Conservation (phyloP, 2,329 filamentous ascomycete genomes). For the Ophiosphaerella korrae region DNA sequence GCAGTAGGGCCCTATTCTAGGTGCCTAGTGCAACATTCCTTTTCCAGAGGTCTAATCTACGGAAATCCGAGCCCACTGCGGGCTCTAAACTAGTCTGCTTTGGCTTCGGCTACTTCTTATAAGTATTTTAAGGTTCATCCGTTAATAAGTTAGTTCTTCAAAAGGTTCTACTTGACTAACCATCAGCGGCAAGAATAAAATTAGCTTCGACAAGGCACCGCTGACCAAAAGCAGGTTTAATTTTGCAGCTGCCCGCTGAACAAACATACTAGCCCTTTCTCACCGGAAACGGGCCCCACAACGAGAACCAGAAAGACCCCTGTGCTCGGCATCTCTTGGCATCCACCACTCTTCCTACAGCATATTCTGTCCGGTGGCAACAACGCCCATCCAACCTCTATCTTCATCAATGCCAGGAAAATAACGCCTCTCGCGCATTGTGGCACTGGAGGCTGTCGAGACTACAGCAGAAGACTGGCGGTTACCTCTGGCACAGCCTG, state of each 20-base stretch:
- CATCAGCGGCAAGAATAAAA: neutral
- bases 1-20: no score
- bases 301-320: neutral
- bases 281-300: neutral
- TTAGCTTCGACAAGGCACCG: neutral
- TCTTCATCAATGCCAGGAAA: neutral
- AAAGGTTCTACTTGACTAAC: neutral
- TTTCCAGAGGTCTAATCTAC: neutral
- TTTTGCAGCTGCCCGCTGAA: neutral
- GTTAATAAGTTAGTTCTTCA: neutral
- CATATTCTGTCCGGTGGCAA: neutral
- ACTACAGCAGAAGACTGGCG: no score
- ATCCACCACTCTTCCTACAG: neutral
- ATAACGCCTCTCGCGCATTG: no score
- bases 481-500: no score
- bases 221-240: conserved; percentile 1
- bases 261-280: conserved; percentile 1
- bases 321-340: conserved; percentile 1
- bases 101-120: neutral
- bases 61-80: neutral
- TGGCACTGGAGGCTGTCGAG: no score
- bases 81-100: neutral
- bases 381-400: neutral
- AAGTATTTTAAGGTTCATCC: conserved; percentile 1
- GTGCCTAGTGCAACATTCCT: neutral